Evolutionary conservation across 768 basidiomycete genomes (phyloP).

Genomic region (Cystoderma amianthinum): DNA sequence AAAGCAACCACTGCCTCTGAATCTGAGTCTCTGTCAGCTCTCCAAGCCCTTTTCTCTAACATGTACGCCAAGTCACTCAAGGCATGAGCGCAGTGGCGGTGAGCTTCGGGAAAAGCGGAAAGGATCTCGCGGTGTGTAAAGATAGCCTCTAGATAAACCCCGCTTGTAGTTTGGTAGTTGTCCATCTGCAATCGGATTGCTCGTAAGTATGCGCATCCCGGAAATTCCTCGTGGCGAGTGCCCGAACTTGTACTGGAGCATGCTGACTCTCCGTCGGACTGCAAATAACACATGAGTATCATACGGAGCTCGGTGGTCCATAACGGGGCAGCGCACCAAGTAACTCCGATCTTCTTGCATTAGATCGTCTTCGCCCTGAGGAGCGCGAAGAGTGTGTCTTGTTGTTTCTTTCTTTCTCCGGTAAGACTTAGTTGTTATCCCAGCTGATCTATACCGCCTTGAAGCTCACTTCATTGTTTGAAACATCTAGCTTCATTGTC

Average conservation of each 20-base stretch:
- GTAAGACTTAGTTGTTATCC: constrained; percentile 11
- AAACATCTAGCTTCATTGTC: constrained; percentile 37
- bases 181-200: constrained; percentile 51
- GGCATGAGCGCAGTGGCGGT: constrained; percentile 55
- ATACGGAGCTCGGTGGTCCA: not conserved
- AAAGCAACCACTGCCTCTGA: constrained; percentile 63
- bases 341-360: constrained; percentile 39
- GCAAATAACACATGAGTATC: constrained; percentile 1
- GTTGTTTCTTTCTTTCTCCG: constrained; percentile 38
- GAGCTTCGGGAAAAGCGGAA: constrained; percentile 52
- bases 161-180: constrained; percentile 51
- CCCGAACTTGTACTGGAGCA: constrained; percentile 37
- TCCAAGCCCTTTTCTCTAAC: constrained; percentile 61
- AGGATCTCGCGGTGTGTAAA: constrained; percentile 73
- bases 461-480: constrained; percentile 23
- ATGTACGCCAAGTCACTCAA: constrained; percentile 60
- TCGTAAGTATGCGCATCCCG: constrained; percentile 60
- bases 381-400: constrained; percentile 4
- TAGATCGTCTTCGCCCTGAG: constrained; percentile 28
- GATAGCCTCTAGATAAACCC: constrained; percentile 72
- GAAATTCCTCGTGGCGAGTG: constrained; percentile 22
- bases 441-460: constrained; percentile 3
- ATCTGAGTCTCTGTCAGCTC: constrained; percentile 65
- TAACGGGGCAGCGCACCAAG: constrained; percentile 23
- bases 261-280: constrained; percentile 38